These are phyloP conservation scores for Eutrema japonicum DNA, from an alignment of 345 rosid species.

Conservation along the genomic window DNA sequence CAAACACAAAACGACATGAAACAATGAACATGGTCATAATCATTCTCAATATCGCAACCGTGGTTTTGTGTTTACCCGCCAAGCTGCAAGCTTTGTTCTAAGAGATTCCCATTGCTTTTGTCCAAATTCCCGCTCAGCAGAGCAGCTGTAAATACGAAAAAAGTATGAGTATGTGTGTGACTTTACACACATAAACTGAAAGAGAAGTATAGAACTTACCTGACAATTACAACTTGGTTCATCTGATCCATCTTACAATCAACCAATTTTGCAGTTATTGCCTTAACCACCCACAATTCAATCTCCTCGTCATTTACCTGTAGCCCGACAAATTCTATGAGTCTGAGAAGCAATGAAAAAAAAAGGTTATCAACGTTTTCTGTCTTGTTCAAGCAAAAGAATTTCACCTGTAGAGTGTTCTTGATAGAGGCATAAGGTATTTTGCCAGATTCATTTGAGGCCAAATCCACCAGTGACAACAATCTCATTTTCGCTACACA, in stretches of 20 bases:
- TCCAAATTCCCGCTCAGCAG: constrained; percentile 71
- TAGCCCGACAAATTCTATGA: neutral
- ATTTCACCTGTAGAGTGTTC: constrained; percentile 67
- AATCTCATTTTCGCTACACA: constrained; percentile 86
- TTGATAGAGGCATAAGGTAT: constrained; percentile 69
- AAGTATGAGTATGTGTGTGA: constrained; percentile 15
- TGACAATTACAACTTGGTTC: constrained; percentile 81
- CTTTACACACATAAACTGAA: neutral
- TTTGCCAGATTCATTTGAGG: constrained; percentile 69
- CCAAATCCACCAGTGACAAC: constrained; percentile 82
- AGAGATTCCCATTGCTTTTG: constrained; percentile 72
- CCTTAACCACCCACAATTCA: constrained; percentile 87
- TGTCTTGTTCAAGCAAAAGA: constrained; percentile 16
- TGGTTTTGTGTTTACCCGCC: constrained; percentile 58
- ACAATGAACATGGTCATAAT: neutral
- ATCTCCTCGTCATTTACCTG: constrained; percentile 87
- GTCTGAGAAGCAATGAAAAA: neutral
- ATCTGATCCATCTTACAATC: constrained; percentile 92
- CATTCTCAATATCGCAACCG: neutral
- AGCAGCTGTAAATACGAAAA: constrained; percentile 53
- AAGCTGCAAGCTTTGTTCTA: constrained; percentile 65
- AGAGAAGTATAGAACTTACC: constrained; percentile 45
- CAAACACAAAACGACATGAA: constrained; percentile 3
- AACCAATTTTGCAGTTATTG: constrained; percentile 75
- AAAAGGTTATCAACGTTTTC: neutral